Evolutionary conservation across 352 stramenopile species (phyloP), one percentile per base, ranked within the genome.

Genomic region (Pythium phragmiticola): DNA sequence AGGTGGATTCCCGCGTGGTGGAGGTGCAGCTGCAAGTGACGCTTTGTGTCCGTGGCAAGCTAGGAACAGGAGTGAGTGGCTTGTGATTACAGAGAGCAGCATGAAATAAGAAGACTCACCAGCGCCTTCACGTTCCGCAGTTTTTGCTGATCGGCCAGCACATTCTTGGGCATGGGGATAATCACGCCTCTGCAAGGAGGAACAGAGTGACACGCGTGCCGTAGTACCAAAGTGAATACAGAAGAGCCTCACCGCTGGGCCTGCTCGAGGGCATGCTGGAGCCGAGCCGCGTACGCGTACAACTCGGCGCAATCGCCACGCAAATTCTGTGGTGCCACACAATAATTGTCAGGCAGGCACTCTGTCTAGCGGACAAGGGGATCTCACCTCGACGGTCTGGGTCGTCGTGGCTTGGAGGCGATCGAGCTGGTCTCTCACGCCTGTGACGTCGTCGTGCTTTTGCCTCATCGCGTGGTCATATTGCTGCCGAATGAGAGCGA

Each of bases 121-220:
- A 94, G 70, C 0, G 80, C 76, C 71, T 92, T 92, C 28, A 93
- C 47, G 23, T 88, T 72, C 11, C 82, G 82, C 8, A 93, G 60
- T 46, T 92, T 93, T 23, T 65, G 75, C 14, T 72, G 62, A 39
- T 94, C 84, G 0, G 84, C 79, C 14, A 94, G 64, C n/a, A 94
- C 78, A 68, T 91, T 90, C 59, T 88, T 92, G 34, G 82, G 83
- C 34, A 52, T 56, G 7, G 64, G n/a, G 5, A 66, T 21, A 17
- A 58, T 23, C 60, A 66, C 16, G 7, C 66, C 66, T n/a, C 66
- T 73, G 26, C n/a, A 26, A 21, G 36, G 0, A 39, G 8, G 37
- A 17, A n/a, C 2, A 8, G 33, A 8, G 34, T 53, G 21, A 26
- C 37, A 47, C 1, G 11, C 7, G 7, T 8, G 34, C 11, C 34